Conservation (phyloP, 2,329 filamentous ascomycete species). For the Penicillium sp. region DNA sequence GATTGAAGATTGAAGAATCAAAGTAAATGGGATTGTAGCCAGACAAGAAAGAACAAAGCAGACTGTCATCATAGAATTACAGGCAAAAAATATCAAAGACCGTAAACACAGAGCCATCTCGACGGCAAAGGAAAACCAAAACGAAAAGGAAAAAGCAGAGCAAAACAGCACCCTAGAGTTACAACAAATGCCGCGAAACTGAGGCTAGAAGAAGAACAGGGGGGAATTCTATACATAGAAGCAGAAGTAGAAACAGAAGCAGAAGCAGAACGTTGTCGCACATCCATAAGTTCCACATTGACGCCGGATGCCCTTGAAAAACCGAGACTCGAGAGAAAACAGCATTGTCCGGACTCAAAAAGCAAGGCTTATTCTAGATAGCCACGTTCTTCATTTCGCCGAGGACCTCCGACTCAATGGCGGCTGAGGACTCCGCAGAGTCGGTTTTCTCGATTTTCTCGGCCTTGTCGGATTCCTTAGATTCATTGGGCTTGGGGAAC, state of each 20-base stretch:
- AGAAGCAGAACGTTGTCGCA: slow-evolving; percentile 21
- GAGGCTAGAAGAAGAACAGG: slow-evolving; percentile 22
- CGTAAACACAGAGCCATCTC: slow-evolving; percentile 24
- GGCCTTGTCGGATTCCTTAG: slow-evolving; percentile 32
- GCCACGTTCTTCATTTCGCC: slow-evolving; percentile 50
- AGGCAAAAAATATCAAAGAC: slow-evolving; percentile 26
- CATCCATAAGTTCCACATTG: slow-evolving; percentile 1
- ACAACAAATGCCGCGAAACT: slow-evolving; percentile 29
- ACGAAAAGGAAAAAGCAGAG: slow-evolving; percentile 10
- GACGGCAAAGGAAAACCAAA: slow-evolving; percentile 8
- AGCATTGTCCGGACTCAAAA: slow-evolving; percentile 11
- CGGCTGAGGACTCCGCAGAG: slow-evolving; percentile 28
- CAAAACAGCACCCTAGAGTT: slow-evolving; percentile 24
- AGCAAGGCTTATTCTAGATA: slow-evolving; percentile 37
- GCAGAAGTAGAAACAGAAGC: slow-evolving; percentile 5
- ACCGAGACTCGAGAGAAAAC: slow-evolving; percentile 6
- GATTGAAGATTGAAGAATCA: neutral
- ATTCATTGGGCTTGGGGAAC: slow-evolving; percentile 21
- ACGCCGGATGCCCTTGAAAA: slow-evolving; percentile 19
- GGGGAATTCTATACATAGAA: slow-evolving; percentile 36
- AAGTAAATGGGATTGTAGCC: slow-evolving; percentile 17
- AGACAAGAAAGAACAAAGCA: slow-evolving; percentile 18
- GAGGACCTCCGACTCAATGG: slow-evolving; percentile 40
- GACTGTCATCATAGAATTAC: slow-evolving; percentile 39
- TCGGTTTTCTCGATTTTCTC: slow-evolving; percentile 27